Evolutionary conservation across 73 alveolate genomes (phyloP), one percentile per base, ranked within the genome.

Genomic region (Uronychia setigera): DNA sequence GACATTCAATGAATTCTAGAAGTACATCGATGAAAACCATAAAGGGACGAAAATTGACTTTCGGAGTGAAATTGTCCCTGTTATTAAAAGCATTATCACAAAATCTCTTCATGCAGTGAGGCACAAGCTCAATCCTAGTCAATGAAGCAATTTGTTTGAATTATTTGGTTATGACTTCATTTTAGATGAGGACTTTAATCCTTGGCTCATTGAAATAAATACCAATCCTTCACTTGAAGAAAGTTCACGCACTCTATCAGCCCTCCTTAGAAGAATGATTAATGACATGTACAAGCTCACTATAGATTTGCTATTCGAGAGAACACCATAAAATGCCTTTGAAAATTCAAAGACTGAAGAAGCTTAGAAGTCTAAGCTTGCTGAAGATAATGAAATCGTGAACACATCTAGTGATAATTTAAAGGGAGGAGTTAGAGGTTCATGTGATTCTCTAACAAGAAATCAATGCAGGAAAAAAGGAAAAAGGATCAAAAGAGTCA

Each of bases 181-280:
- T 27, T 75, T 93, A 11, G 97, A 93, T 74, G 74, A 32, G 46
- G 92, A 90, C 34, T 60, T 85, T 27, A 88, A 93, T 27, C 87
- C 87, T 5, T 93, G 97, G 97, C 89, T 93, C 26, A 81, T 93
- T 32, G 97, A 93, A 76, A 93, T 92, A 31, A 93, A 93, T 81
- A 93, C 97, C n/a, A 93, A 93, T 82, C 97, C 97, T 0, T 93
- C 95, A 58, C 78, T 93, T 58, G 97, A 93, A 77, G 95, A 90
- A 79, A 83, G 94, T n/a, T 85, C 94, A 26, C 88, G 88, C 79
- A 81, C 78, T 29, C 89, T 93, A 29, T 74, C 77, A 74, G 60
- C 33, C 76, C 58, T 85, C 29, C 67, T 93, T n/a, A 95, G 94
- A 26, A 35, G 96, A 85, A 93, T 93, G 97, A 1, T 93, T 29